Conservation (phyloP, 2,329 filamentous ascomycete genomes). For the Tricladium varicosporioides region DNA sequence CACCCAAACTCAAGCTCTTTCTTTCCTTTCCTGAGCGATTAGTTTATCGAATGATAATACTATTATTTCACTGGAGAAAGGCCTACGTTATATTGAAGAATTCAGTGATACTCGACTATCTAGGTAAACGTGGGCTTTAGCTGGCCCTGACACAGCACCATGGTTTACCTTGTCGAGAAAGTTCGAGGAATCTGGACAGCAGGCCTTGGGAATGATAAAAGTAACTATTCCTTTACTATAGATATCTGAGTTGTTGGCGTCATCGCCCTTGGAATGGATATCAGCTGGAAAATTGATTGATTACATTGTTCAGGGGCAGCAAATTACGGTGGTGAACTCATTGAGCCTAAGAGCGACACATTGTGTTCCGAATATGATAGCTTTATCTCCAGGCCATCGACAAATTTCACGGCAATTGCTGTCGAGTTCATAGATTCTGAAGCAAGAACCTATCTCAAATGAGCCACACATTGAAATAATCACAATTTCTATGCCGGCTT, state of each 20-base stretch:
- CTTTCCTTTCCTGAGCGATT: no score
- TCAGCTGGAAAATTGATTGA: neutral
- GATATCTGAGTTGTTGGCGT: neutral
- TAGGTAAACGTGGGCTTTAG: no score
- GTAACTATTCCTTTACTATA: neutral
- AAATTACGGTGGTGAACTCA: neutral
- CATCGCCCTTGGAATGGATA: neutral
- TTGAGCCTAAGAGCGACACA: neutral
- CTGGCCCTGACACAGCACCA: no score
- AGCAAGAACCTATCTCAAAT: neutral
- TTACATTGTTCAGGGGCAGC: neutral
- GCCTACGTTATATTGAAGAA: no score
- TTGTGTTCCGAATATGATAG: neutral
- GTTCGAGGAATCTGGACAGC: neutral
- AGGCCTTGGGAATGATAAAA: neutral
- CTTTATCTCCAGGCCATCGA: neutral
- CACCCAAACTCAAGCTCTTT: no score
- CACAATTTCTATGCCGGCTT: neutral
- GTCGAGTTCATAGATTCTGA: neutral
- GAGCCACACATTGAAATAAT: neutral
- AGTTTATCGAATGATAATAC: no score
- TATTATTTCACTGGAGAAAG: no score
- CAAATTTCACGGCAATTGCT: neutral
- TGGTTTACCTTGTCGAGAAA: constrained; percentile 10
- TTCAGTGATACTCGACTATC: no score